These are phyloP conservation scores for Lotus japonicus DNA, from an alignment of 306 rosid genomes.

Conservation along the genomic window DNA sequence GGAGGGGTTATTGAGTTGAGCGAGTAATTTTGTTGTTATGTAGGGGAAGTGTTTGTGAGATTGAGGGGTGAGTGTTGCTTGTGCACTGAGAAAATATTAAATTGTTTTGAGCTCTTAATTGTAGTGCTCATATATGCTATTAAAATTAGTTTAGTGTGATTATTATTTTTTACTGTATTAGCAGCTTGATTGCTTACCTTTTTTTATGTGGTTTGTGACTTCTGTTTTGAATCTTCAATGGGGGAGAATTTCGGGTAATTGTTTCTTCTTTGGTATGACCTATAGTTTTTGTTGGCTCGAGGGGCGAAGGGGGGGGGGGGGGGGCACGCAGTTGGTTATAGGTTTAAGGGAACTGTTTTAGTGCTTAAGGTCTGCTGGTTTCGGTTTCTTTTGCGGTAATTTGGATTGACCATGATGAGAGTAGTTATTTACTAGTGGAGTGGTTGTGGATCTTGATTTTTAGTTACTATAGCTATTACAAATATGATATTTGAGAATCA, in stretches of 20 bases:
- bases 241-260: neutral
- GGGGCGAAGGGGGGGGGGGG: neutral
- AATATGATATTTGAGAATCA: neutral
- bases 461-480: neutral
- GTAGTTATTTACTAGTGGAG: neutral
- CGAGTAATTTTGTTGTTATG: neutral
- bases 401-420: neutral
- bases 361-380: neutral
- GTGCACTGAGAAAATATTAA: neutral
- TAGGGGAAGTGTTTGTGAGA: neutral
- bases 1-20: neutral
- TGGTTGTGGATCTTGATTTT: neutral
- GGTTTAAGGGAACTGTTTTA: neutral
- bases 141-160: too few species aligned
- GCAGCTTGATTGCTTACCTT: neutral
- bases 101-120: neutral
- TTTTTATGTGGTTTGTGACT: constrained; percentile 1
- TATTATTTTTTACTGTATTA: neutral
- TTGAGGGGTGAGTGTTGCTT: constrained; percentile 11
- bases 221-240: neutral
- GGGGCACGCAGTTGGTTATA: neutral
- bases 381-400: neutral
- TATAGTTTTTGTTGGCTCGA: neutral
- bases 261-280: neutral
- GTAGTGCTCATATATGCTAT: neutral